Conservation (phyloP, 176 grass and related monocot species). For the Triticum monococcum region DNA sequence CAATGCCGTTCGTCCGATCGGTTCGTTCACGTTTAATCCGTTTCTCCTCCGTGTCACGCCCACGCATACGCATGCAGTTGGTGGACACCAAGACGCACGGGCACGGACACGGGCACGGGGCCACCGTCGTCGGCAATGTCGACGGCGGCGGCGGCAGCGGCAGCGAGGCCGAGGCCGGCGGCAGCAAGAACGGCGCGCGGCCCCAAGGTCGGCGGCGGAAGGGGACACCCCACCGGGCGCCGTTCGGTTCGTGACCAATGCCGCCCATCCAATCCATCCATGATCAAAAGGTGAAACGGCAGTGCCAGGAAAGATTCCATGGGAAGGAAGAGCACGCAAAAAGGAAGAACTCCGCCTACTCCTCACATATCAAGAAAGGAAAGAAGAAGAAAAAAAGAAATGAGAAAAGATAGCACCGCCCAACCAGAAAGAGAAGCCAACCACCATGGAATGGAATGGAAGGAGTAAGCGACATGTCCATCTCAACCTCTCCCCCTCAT, state of each 20-base stretch:
- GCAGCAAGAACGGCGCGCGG: conserved; percentile 20
- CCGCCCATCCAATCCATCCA: neutral
- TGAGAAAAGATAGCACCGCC: neutral
- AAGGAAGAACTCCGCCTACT: neutral
- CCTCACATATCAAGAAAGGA: conserved; percentile 16
- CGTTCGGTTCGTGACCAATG: conserved; percentile 54
- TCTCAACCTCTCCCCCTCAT: conserved; percentile 3
- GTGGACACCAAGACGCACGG: conserved; percentile 56
- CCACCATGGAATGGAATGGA: conserved; percentile 33
- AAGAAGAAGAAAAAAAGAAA: neutral
- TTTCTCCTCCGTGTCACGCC: neutral
- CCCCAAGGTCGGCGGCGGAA: conserved; percentile 57
- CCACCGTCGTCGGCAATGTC: neutral
- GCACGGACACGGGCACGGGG: conserved; percentile 39
- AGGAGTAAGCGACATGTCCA: conserved; percentile 23
- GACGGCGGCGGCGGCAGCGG: neutral
- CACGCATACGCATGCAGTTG: conserved; percentile 40
- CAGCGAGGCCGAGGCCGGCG: neutral
- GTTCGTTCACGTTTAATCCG: conserved; percentile 46
- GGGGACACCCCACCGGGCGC: conserved; percentile 71
- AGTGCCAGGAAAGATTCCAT: neutral
- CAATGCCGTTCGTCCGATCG: neutral
- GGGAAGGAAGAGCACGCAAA: conserved; percentile 6
- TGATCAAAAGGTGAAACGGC: neutral
- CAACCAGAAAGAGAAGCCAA: conserved; percentile 35